Evolutionary conservation across 805 yeast genomes (phyloP).

Genomic region (Spathaspora boniae): DNA sequence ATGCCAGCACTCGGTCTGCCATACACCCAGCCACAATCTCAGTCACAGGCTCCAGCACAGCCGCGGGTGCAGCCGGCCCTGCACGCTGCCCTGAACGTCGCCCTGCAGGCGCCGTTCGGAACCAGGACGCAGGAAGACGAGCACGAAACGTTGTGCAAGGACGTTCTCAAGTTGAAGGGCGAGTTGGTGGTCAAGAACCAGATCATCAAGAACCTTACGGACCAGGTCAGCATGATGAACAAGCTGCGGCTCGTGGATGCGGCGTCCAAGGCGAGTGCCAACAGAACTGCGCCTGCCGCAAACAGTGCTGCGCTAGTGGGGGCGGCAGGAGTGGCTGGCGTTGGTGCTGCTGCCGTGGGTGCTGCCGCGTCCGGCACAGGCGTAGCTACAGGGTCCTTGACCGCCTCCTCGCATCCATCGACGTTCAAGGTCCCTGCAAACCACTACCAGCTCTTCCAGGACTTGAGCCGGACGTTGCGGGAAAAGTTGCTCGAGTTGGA

Average conservation of each 20-base stretch:
- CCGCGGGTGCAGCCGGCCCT: no score
- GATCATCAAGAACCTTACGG: conserved; percentile 33
- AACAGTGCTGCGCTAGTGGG: conserved; percentile 3
- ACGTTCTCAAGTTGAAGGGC: conserved; percentile 39
- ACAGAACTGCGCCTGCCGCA: conserved; percentile 6
- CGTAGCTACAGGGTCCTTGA: no score
- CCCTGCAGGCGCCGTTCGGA: no score
- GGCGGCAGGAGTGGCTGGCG: conserved; percentile 11
- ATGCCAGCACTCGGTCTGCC: no score
- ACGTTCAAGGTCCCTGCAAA: conserved; percentile 37
- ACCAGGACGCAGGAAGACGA: neutral
- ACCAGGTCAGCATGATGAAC: conserved; percentile 24
- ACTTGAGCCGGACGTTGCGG: conserved; percentile 45
- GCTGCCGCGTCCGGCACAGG: no score
- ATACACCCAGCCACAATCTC: no score
- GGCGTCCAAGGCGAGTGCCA: conserved; percentile 2
- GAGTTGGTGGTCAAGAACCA: conserved; percentile 55
- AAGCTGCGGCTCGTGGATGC: conserved; percentile 5
- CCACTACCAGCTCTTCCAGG: conserved; percentile 45
- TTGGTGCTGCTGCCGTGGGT: no score
- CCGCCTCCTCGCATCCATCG: no score
- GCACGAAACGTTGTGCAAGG: conserved; percentile 13
- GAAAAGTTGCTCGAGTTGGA: conserved; percentile 49
- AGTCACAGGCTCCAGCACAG: no score
- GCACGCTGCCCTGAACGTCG: no score